A percentile compares a stretch with the other conserved stretches of the same genome.
Evolutionary conservation across 805 yeast genomes (phyloP).

Genomic region (Wickerhamomyces alni): DNA sequence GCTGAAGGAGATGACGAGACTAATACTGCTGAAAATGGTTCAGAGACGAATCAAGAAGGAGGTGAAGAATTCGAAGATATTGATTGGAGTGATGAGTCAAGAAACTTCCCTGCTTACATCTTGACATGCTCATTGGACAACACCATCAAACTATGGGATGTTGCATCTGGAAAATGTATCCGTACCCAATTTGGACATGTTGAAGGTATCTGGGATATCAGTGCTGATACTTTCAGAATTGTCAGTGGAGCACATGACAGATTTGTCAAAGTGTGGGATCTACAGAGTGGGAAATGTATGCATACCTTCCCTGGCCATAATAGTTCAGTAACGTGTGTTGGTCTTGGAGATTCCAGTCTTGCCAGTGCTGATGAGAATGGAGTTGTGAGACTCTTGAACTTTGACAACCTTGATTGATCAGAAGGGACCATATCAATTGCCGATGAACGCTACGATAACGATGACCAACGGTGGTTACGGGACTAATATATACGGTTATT

Average conservation of each 20-base stretch:
- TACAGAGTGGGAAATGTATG: slow-evolving; percentile 90
- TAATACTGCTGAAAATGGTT: slow-evolving; percentile 12
- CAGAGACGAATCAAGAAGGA: slow-evolving; percentile 11
- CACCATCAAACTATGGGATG: slow-evolving; percentile 91
- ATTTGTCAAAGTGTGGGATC: slow-evolving; percentile 88
- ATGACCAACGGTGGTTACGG: too few relatives aligned
- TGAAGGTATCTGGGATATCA: slow-evolving; percentile 97
- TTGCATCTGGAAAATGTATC: slow-evolving; percentile 77
- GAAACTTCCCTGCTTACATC: slow-evolving; percentile 70
- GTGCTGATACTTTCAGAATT: slow-evolving; percentile 92
- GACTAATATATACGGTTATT: too few relatives aligned
- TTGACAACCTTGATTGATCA: slow-evolving; percentile 38
- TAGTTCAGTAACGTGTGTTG: slow-evolving; percentile 65
- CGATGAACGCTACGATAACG: too few relatives aligned
- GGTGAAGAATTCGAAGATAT: slow-evolving; percentile 20
- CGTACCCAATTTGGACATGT: slow-evolving; percentile 96
- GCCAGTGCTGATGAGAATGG: slow-evolving; percentile 92
- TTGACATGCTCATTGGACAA: slow-evolving; percentile 86
- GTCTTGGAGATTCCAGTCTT: slow-evolving; percentile 80
- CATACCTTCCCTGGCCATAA: slow-evolving; percentile 81
- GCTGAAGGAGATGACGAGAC: slow-evolving; percentile 8
- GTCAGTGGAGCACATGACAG: slow-evolving; percentile 94
- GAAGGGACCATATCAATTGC: too few relatives aligned
- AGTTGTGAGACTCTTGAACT: slow-evolving; percentile 74
- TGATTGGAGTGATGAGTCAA: slow-evolving; percentile 21